Base-by-base conservation (phyloP, 148 eudicot species). In the Nepenthes gracilis region DNA sequence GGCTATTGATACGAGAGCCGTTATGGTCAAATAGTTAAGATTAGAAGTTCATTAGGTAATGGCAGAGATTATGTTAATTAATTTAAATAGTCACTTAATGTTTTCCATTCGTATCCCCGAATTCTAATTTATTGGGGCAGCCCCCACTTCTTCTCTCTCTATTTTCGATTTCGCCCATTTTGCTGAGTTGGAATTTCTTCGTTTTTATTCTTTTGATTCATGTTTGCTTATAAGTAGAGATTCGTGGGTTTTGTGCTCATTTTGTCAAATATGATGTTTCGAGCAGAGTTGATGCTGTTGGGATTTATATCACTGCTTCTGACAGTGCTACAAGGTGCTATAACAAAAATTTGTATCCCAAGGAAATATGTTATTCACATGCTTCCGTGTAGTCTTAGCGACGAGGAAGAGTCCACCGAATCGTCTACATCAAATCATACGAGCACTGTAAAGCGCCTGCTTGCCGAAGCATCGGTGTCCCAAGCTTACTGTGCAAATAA, bases 211-310 rank as follows among this genome's bases (percentile, higher is more conserved):
- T 52, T 52, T 52, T 6, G n/a, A 12, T 15, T 6, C 9, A 12
- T 52, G 35, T 62, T 6, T 49, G 6, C 11, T 11, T 10, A 5
- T 49, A 12, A 5, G 53, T 49, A 10, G 56, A 49, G 5, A 13
- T 55, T 14, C 45, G 43, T 58, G 34, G 35, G 11, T 47, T 13
- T 55, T 60, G 33, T 59, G 55, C 61, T 71, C 54, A 33, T 15
- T 63, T 45, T 8, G 36, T 33, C 36, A n/a, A 11, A 35, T 34
- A 12, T 35, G 58, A 11, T 49, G 11, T 34, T 56, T 55, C 61
- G 52, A 62, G 68, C 86, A 92, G 98, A 92, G 75, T 76, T 88
- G 98, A 92, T 92, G 98, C 79, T 92, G 53, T 70, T 92, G 68
- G 98, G 98, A 65, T 92, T 92, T 69, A 85, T 92, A 63, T 92